Conservation (phyloP, 208 protist species). For the Leishmania gerbilli region DNA sequence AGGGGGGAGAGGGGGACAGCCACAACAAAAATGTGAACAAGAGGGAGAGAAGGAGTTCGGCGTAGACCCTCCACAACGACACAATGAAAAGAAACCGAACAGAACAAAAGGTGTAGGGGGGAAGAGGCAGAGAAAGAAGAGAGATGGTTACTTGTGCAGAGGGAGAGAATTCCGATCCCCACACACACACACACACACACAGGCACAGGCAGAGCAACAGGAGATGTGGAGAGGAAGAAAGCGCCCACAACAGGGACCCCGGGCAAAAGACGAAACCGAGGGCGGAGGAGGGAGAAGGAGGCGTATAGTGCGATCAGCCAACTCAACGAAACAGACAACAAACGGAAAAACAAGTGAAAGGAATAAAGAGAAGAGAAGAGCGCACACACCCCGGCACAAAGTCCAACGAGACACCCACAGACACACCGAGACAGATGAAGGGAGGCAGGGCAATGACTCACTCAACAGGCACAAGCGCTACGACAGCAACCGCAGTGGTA, state of each 20-base stretch:
- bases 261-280: slow-evolving; percentile 3
- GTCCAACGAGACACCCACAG: not conserved
- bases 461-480: not conserved
- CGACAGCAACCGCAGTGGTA: not conserved
- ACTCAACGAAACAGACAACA: not conserved
- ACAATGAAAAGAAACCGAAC: not conserved
- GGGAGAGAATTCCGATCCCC: not conserved
- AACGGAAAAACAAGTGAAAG: slow-evolving; percentile 12
- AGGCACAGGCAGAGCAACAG: not conserved
- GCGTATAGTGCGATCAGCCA: slow-evolving; percentile 1
- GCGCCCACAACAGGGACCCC: not conserved
- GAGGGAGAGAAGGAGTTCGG: not conserved
- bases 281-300: not conserved
- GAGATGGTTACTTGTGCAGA: not conserved
- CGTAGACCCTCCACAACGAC: not conserved
- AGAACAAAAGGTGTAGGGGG: not conserved
- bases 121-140: not conserved
- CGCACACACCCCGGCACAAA: not conserved
- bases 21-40: not conserved
- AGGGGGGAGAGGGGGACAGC: not conserved
- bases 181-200: too few relatives aligned
- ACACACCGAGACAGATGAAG: not conserved
- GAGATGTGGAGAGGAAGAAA: not conserved
- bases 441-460: not conserved
- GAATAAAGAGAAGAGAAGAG: slow-evolving; percentile 3